Base-by-base conservation (phyloP, 805 yeast genomes). In the Metschnikowia proteae region DNA sequence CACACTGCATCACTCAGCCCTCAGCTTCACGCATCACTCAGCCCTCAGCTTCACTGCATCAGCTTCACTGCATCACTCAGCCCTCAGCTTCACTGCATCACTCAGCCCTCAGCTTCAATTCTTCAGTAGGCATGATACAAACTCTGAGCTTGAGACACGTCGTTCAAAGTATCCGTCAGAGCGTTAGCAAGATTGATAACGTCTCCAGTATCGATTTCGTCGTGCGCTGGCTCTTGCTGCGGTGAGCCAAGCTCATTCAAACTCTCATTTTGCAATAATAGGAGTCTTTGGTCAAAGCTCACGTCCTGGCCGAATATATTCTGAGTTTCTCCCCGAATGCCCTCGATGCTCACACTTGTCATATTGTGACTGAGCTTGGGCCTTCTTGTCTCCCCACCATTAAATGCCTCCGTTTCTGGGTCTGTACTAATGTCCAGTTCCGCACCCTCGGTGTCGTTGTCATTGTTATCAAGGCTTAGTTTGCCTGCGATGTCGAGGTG, bases 151-250 rank as follows among this genome's bases (percentile, higher is more conserved):
- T 46, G 43, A 25, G 51, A 35, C 29, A 33, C 59, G 13, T 63
- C 59, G 11, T 60, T 55, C 31, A 63, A 51, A 2, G 65, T 61
- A 36, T 67, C 70, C 4, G 61, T 60, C 57, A 64, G 65, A 38
- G 48, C 39, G 34, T 51, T 49, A 6, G 37, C 43, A 38, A 48
- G 46, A 8, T 43, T 45, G 5, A 38, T 45, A 27, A 40, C 38
- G 2, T 48, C 33, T 13, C 36, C 39, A 5, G 34, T 26, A 7
- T 34, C 46, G 7, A 44, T 36, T 23, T 27, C 38, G 38, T 36
- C 36, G 11, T 23, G 43, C 8, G 27, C 34, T 10, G 31, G 8
- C 6, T 28, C 26, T 34, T 41, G 40, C 23, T n/a, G 46, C 46
- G 11, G 48, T 26, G 38, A 54, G 13, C 37, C 58, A 47, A 46